phyloP scores from a whole-genome alignment of 345 rosid genomes.

The Viola odorata region DNA sequence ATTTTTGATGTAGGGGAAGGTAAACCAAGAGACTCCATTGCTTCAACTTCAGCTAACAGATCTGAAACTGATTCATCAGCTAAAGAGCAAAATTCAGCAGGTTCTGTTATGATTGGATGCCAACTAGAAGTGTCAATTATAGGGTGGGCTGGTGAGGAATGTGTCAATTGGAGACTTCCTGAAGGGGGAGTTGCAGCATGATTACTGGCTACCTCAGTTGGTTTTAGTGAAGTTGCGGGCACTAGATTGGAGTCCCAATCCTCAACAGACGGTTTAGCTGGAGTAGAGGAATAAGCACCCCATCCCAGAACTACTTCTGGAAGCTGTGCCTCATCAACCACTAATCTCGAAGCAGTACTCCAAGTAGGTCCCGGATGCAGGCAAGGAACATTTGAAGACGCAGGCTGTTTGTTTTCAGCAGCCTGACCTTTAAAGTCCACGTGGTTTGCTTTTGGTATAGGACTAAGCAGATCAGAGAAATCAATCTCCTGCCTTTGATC shows the following conservation, averaged over 20 bases:
- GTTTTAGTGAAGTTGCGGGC: constrained; percentile 46
- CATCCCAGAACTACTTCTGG: constrained; percentile 53
- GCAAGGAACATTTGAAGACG: constrained; percentile 39
- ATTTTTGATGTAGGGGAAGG: constrained; percentile 73
- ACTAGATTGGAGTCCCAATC: constrained; percentile 46
- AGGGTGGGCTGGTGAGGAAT: constrained; percentile 30
- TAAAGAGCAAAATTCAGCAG: constrained; percentile 48
- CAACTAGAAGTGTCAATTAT: constrained; percentile 51
- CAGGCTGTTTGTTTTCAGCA: constrained; percentile 40
- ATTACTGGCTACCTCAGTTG: constrained; percentile 34
- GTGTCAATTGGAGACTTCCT: constrained; percentile 43
- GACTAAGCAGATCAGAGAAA: constrained; percentile 45
- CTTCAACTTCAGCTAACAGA: constrained; percentile 98
- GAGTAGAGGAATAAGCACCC: constrained; percentile 41
- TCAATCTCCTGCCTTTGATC: constrained; percentile 38
- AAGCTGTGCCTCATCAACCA: constrained; percentile 46
- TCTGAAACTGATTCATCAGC: constrained; percentile 97
- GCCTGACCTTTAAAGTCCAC: constrained; percentile 42
- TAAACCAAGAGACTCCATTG: constrained; percentile 82
- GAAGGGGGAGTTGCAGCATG: constrained; percentile 64
- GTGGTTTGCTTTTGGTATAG: constrained; percentile 40
- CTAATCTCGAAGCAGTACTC: constrained; percentile 65
- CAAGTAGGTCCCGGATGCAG: constrained; percentile 67
- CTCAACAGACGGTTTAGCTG: constrained; percentile 33
- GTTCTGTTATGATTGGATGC: constrained; percentile 64